Evolutionary conservation across 2,329 filamentous ascomycete species (phyloP).

Genomic region (Fusarium odoratissimum): DNA sequence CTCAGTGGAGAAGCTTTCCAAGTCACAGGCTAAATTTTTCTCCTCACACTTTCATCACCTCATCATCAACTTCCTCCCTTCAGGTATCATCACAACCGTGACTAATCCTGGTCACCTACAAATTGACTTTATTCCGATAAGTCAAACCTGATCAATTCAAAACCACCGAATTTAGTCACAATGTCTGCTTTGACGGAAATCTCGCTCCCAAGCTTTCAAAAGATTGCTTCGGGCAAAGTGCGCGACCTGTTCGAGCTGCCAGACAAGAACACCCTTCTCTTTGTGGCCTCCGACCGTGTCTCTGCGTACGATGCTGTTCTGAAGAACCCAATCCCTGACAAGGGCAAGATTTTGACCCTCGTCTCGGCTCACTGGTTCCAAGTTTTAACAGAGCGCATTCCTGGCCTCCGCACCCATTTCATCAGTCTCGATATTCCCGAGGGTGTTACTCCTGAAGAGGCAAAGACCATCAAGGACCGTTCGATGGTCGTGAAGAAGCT

Average conservation of each 20-base stretch:
- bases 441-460: constrained; percentile 57
- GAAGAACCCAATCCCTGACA: constrained; percentile 63
- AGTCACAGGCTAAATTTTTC: constrained; percentile 40
- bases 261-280: constrained; percentile 74
- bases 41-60: constrained; percentile 37
- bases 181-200: constrained; percentile 38
- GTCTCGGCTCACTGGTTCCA: constrained; percentile 66
- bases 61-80: constrained; percentile 12
- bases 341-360: constrained; percentile 63
- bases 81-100: constrained; percentile 10
- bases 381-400: constrained; percentile 58
- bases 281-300: constrained; percentile 89
- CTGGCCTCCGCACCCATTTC: constrained; percentile 64
- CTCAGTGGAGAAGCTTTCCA: constrained; percentile 39
- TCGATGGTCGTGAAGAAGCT: constrained; percentile 82
- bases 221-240: constrained; percentile 71
- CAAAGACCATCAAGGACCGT: constrained; percentile 66
- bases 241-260: constrained; percentile 83
- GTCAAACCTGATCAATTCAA: neutral
- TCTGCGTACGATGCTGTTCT: constrained; percentile 90
- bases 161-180: neutral
- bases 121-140: neutral
- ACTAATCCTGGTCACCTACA: neutral
- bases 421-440: constrained; percentile 57
- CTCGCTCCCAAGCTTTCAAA: constrained; percentile 49